These are phyloP conservation scores for Vitis hybrid DNA, from an alignment of 177 flowering plant genomes.

Conservation along the genomic window DNA sequence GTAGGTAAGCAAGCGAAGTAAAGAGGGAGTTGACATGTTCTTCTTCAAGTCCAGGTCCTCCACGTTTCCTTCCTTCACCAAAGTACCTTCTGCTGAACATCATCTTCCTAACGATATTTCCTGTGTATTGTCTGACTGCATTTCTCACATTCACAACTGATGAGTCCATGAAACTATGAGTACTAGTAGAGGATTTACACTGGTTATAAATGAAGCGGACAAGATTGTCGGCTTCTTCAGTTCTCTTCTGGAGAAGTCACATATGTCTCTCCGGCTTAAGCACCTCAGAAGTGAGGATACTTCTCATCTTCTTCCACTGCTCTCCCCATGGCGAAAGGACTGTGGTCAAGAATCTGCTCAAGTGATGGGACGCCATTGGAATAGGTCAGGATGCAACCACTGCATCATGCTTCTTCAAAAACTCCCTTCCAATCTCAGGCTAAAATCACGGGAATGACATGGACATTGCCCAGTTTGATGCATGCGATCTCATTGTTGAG, in stretches of 20 bases:
- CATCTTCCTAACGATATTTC: constrained; percentile 31
- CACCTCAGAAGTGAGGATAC: constrained; percentile 18
- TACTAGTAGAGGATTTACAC: background rate
- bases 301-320: constrained; percentile 46
- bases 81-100: constrained; percentile 44
- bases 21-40: constrained; percentile 37
- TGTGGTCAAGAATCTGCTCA: constrained; percentile 25
- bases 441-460: constrained; percentile 45
- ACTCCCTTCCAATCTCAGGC: constrained; percentile 42
- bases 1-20: constrained; percentile 24
- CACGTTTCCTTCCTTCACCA: constrained; percentile 33
- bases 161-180: background rate
- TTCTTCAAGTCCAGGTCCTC: constrained; percentile 47
- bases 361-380: constrained; percentile 24
- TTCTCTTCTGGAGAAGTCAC: constrained; percentile 25
- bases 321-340: constrained; percentile 22
- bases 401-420: constrained; percentile 44
- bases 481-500: constrained; percentile 42
- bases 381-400: constrained; percentile 38
- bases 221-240: constrained; percentile 35
- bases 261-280: constrained; percentile 12
- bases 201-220: constrained; percentile 11
- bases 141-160: constrained; percentile 18
- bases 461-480: constrained; percentile 38
- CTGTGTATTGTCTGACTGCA: constrained; percentile 22